These are phyloP conservation scores for Xylaria telfairii DNA, from an alignment of 495 filamentous ascomycete species.

Conservation along the genomic window DNA sequence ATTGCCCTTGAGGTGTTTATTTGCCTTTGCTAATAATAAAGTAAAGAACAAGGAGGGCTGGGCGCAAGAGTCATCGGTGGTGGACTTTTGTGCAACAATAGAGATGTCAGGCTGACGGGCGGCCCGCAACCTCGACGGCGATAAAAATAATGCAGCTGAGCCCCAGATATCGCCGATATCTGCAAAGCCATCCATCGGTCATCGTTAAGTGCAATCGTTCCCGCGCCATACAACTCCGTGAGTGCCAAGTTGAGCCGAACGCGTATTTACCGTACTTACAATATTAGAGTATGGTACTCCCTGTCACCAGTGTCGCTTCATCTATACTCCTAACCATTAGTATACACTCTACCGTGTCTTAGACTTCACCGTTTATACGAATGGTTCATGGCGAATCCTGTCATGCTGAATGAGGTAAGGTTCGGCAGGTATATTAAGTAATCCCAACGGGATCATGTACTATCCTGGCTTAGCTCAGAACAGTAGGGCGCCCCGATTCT, in stretches of 20 bases:
- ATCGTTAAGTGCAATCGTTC: not conserved
- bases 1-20: not conserved
- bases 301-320: not conserved
- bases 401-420: not conserved
- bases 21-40: slow-evolving; percentile 8
- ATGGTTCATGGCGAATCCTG: not conserved
- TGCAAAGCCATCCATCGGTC: not conserved
- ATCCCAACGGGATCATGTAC: not conserved
- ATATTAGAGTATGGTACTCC: not conserved
- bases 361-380: not conserved
- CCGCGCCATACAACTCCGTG: not conserved
- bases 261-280: not conserved
- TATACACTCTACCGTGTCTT: not conserved
- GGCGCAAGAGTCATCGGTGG: too few species aligned
- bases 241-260: too few species aligned
- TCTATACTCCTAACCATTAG: too few species aligned
- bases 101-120: not conserved
- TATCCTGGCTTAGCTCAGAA: not conserved
- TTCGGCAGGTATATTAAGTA: too few species aligned
- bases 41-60: too few species aligned
- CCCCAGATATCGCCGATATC: not conserved
- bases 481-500: not conserved
- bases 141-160: slow-evolving; percentile 24
- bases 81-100: not conserved
- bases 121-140: not conserved